phyloP scores from a whole-genome alignment of 495 filamentous ascomycete genomes.

The Extremus antarcticus region DNA sequence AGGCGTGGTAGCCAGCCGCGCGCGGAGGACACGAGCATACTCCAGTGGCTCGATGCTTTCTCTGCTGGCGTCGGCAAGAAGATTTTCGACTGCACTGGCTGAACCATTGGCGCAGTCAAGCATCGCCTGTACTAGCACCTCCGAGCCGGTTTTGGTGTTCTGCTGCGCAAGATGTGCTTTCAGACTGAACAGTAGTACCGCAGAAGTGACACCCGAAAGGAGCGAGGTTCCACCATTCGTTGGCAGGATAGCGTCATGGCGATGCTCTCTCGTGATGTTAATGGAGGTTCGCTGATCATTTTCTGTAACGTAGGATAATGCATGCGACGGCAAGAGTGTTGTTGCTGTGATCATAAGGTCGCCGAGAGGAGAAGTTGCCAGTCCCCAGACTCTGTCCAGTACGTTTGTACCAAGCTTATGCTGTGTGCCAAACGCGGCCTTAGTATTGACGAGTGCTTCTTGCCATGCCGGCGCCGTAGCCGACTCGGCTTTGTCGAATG shows the following conservation, averaged over 20 bases:
- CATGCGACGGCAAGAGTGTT: slow-evolving; percentile 42
- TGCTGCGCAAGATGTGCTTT: neutral
- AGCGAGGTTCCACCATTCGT: neutral
- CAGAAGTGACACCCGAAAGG: neutral
- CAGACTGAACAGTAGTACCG: slow-evolving; percentile 1
- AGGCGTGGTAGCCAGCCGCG: slow-evolving; percentile 4
- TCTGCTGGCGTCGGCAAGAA: neutral
- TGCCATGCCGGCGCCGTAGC: slow-evolving; percentile 11
- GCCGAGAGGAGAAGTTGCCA: slow-evolving; percentile 31
- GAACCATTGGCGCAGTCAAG: neutral
- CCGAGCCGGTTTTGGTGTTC: neutral
- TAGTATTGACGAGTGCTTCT: slow-evolving; percentile 10
- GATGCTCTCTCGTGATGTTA: slow-evolving; percentile 4
- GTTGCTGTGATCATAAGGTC: slow-evolving; percentile 34
- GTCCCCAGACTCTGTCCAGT: slow-evolving; percentile 40
- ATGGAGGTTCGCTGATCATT: slow-evolving; percentile 33
- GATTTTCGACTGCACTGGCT: neutral
- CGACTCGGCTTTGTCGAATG: neutral
- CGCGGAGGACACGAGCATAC: neutral
- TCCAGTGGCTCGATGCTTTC: neutral
- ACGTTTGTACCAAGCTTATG: slow-evolving; percentile 37
- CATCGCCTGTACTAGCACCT: neutral
- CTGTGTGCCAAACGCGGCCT: slow-evolving; percentile 33
- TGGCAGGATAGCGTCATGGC: neutral
- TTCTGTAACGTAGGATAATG: slow-evolving; percentile 39